Conservation (phyloP, 768 basidiomycete species). For the Polyporus arcularius region DNA sequence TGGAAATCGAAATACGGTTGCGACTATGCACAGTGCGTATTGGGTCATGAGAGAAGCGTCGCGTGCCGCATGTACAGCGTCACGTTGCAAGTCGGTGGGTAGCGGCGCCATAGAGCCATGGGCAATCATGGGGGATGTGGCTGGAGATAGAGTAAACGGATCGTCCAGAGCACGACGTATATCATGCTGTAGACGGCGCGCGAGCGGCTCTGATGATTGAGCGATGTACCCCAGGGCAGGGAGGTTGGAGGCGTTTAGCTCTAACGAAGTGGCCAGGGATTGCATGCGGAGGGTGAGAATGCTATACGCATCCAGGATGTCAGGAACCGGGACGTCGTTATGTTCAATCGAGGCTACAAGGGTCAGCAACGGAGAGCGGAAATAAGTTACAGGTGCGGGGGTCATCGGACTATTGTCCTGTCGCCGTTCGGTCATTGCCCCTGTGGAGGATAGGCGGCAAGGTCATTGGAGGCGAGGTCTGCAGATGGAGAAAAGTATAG, state of each 20-base stretch:
- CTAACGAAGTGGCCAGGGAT: constrained; percentile 5
- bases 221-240: constrained; percentile 35
- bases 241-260: neutral
- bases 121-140: constrained; percentile 10
- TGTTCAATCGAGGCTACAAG: constrained; percentile 49
- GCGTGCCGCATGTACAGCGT: constrained; percentile 29
- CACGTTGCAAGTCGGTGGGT: constrained; percentile 23
- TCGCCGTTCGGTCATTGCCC: constrained; percentile 7
- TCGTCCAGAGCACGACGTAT: constrained; percentile 37
- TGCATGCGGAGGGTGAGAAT: constrained; percentile 49
- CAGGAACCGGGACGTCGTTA: constrained; percentile 45
- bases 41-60: constrained; percentile 47
- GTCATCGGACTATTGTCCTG: neutral
- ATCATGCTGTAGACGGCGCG: constrained; percentile 52
- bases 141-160: constrained; percentile 5
- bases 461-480: neutral
- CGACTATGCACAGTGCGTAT: constrained; percentile 51
- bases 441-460: neutral
- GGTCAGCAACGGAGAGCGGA: constrained; percentile 48
- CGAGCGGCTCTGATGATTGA: constrained; percentile 36
- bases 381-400: neutral
- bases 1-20: constrained; percentile 52
- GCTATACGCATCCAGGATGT: constrained; percentile 63
- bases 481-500: neutral
- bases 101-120: neutral